Percentiles rank a stretch among this genome's conserved stretches.
These are phyloP conservation scores for Chaetomium sp. DNA, from an alignment of 2,329 filamentous ascomycete genomes.

Conservation along the genomic window DNA sequence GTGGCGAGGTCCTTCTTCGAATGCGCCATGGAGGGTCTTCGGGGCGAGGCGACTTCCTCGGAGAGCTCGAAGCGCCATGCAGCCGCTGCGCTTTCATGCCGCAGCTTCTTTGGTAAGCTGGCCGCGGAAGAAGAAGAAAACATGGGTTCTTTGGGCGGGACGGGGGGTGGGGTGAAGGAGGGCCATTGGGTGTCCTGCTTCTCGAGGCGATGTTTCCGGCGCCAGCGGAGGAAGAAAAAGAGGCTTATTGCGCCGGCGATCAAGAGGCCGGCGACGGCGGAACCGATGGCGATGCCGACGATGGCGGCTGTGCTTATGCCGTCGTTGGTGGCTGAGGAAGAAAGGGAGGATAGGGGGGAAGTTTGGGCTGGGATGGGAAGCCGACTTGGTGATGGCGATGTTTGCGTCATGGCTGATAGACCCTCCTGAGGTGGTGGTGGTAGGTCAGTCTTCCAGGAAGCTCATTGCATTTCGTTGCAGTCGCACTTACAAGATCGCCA, in stretches of 20 bases:
- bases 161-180: slow-evolving; percentile 11
- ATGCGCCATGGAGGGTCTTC: background rate
- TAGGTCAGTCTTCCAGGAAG: background rate
- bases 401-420: background rate
- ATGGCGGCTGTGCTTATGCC: slow-evolving; percentile 20
- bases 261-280: slow-evolving; percentile 19
- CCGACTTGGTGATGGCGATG: slow-evolving; percentile 1
- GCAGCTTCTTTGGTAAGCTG: background rate
- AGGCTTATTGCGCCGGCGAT: slow-evolving; percentile 14
- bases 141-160: slow-evolving; percentile 19
- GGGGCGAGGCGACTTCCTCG: slow-evolving; percentile 15
- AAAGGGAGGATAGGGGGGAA: background rate
- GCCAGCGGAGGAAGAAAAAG: slow-evolving; percentile 21
- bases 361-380: slow-evolving; percentile 8
- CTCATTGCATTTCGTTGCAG: background rate
- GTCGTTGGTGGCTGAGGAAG: background rate
- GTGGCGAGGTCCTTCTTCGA: slow-evolving; percentile 5
- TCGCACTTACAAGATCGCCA: slow-evolving; percentile 5
- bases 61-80: slow-evolving; percentile 19
- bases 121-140: slow-evolving; percentile 1
- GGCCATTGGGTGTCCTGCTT: background rate
- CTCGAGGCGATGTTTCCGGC: slow-evolving; percentile 12
- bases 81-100: background rate
- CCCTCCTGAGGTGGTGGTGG: background rate
- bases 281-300: slow-evolving; percentile 25